Evolutionary conservation across 1,139 yeast species (phyloP).

Genomic region (Trichomonascaceae sp.): DNA sequence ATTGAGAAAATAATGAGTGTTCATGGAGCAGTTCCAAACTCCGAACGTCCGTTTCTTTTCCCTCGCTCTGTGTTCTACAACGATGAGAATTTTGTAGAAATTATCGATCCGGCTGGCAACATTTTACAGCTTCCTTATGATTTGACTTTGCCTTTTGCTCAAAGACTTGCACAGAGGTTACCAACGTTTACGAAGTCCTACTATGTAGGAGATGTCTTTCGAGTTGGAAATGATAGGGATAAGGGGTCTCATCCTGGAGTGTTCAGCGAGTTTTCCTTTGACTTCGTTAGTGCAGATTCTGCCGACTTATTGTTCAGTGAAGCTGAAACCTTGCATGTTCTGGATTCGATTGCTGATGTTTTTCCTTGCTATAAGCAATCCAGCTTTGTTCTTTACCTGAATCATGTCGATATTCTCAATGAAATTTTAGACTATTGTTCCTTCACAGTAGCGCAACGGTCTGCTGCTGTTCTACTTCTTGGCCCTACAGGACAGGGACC

Average conservation of each 20-base stretch:
- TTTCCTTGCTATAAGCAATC: slow-evolving; percentile 61
- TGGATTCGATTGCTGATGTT: slow-evolving; percentile 61
- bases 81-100: slow-evolving; percentile 60
- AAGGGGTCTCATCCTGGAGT: slow-evolving; percentile 57
- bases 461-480: slow-evolving; percentile 60
- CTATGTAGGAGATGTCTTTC: slow-evolving; percentile 73
- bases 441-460: slow-evolving; percentile 62
- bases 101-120: slow-evolving; percentile 78
- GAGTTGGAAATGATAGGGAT: slow-evolving; percentile 51
- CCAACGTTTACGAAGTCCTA: slow-evolving; percentile 52
- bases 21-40: slow-evolving; percentile 82
- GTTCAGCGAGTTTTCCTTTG: slow-evolving; percentile 81
- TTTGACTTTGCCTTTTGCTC: slow-evolving; percentile 79
- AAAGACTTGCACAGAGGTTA: slow-evolving; percentile 61
- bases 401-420: slow-evolving; percentile 75
- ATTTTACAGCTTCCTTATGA: slow-evolving; percentile 87
- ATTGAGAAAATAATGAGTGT: slow-evolving; percentile 55
- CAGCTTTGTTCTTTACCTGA: slow-evolving; percentile 55
- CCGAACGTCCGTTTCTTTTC: slow-evolving; percentile 54
- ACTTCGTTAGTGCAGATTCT: slow-evolving; percentile 45
- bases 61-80: slow-evolving; percentile 75
- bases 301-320: slow-evolving; percentile 53
- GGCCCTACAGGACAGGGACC: slow-evolving; percentile 74
- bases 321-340: slow-evolving; percentile 79
- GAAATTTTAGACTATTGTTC: slow-evolving; percentile 73